These are phyloP conservation scores for Cladorrhinum sp. DNA, from an alignment of 2,329 filamentous ascomycete species.

Conservation along the genomic window DNA sequence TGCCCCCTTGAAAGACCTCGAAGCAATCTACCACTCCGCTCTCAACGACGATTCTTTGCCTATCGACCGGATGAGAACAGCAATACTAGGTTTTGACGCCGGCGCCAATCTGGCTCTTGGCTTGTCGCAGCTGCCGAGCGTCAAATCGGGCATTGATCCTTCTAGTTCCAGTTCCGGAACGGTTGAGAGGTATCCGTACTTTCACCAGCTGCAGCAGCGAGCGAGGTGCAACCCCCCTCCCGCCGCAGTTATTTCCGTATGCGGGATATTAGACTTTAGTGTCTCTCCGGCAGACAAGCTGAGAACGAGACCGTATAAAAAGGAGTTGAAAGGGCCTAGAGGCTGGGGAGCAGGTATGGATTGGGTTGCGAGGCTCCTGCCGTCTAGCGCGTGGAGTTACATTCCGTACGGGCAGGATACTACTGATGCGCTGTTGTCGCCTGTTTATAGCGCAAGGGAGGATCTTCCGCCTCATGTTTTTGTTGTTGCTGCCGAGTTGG, in stretches of 20 bases:
- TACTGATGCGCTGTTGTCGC: conserved; percentile 41
- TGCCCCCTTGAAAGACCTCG: conserved; percentile 41
- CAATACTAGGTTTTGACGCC: conserved; percentile 48
- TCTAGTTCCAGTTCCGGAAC: too few relatives aligned
- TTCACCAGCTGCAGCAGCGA: not conserved
- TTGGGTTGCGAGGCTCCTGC: conserved; percentile 29
- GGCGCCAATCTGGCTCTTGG: conserved; percentile 47
- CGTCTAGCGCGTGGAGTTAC: conserved; percentile 42
- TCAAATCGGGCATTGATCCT: conserved; percentile 27
- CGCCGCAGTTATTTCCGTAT: conserved; percentile 40
- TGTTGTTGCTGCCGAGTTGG: conserved; percentile 42
- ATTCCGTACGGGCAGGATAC: conserved; percentile 36
- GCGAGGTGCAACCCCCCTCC: conserved; percentile 27
- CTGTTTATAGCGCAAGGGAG: conserved; percentile 32
- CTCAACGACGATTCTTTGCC: conserved; percentile 45
- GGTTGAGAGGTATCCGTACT: not conserved
- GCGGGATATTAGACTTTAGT: conserved; percentile 43
- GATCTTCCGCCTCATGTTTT: conserved; percentile 42
- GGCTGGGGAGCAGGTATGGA: conserved; percentile 27
- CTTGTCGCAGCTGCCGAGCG: conserved; percentile 38
- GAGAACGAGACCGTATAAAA: conserved; percentile 37
- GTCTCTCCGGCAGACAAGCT: conserved; percentile 32
- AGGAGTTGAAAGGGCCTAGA: conserved; percentile 29
- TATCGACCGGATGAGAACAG: conserved; percentile 41
- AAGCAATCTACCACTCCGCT: conserved; percentile 41